Conservation (phyloP, 2,329 filamentous ascomycete species). For the Didymella keratinophila region DNA sequence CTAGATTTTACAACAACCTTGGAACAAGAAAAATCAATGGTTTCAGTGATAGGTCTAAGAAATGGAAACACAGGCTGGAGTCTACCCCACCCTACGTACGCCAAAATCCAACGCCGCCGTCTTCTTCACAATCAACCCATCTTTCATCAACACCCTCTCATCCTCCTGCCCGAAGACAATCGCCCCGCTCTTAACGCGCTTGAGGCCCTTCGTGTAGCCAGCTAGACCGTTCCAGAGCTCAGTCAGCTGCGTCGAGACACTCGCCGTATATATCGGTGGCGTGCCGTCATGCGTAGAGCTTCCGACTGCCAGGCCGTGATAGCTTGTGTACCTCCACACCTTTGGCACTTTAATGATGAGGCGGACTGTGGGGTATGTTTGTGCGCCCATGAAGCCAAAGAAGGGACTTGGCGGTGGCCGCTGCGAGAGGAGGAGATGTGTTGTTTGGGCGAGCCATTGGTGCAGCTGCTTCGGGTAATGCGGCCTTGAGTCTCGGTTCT, state of each 20-base stretch:
- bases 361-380: slow-evolving; percentile 5
- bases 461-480: background rate
- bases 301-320: background rate
- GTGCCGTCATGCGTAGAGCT: background rate
- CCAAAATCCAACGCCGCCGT: slow-evolving; percentile 13
- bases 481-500: background rate
- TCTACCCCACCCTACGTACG: slow-evolving; percentile 2
- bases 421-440: slow-evolving; percentile 13
- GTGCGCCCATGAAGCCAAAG: slow-evolving; percentile 13
- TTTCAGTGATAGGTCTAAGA: too few relatives aligned
- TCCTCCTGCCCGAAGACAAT: slow-evolving; percentile 20
- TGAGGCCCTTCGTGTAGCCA: background rate
- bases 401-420: slow-evolving; percentile 1
- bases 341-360: slow-evolving; percentile 9
- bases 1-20: too few relatives aligned
- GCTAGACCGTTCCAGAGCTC: background rate
- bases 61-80: too few relatives aligned
- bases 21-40: too few relatives aligned
- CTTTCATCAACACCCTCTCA: background rate
- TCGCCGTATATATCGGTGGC: slow-evolving; percentile 4
- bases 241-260: slow-evolving; percentile 9
- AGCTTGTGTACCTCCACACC: background rate
- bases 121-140: slow-evolving; percentile 10
- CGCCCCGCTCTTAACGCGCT: slow-evolving; percentile 7
- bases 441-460: slow-evolving; percentile 11